Conservation (phyloP, 345 rosid species). For the Theobroma cacao region DNA sequence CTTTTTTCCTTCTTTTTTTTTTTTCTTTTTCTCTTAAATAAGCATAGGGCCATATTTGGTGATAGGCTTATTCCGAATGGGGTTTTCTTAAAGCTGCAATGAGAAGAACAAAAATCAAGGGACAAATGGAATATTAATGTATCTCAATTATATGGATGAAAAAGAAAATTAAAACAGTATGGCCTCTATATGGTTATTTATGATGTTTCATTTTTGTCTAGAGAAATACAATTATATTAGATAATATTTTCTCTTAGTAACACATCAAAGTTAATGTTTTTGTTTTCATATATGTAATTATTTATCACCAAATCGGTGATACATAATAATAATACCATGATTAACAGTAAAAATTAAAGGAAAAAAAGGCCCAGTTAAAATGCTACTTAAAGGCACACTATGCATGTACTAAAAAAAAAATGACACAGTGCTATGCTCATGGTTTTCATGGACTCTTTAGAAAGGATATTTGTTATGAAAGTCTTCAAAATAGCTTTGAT, state of each 20-base stretch:
- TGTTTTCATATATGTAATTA: background rate
- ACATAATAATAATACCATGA: background rate
- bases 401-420: background rate
- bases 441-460: background rate
- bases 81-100: background rate
- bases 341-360: background rate
- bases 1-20: background rate
- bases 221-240: background rate
- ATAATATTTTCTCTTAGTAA: background rate
- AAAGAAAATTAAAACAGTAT: background rate
- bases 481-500: conserved; percentile 9
- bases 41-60: background rate
- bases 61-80: background rate
- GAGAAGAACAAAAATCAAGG: background rate
- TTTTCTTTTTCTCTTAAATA: background rate
- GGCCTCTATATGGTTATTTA: background rate
- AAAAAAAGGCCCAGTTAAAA: too few species aligned
- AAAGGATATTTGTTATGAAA: background rate
- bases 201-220: background rate
- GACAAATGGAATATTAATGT: background rate
- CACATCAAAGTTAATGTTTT: background rate
- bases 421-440: background rate
- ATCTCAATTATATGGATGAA: background rate
- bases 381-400: background rate
- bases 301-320: background rate